Conservation (phyloP, 2,329 filamentous ascomycete species). For the Didymella exigua region DNA sequence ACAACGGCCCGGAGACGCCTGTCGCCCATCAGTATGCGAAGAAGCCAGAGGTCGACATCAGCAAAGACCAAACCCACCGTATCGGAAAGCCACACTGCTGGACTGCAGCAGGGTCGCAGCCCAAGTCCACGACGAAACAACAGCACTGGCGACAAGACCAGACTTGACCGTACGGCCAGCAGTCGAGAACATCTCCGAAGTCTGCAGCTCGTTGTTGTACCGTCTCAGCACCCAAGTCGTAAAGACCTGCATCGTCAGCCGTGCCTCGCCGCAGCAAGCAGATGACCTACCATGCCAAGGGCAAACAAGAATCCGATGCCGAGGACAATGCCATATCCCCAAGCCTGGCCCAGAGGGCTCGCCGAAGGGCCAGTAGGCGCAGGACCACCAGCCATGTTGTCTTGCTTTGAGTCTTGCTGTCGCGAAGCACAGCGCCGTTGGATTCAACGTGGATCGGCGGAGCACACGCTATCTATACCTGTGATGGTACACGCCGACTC, state of each 20-base stretch:
- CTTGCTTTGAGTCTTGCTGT: no score
- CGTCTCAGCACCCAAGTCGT: constrained; percentile 39
- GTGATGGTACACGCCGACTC: constrained; percentile 7
- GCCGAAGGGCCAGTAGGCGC: constrained; percentile 33
- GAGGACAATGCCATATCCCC: constrained; percentile 45
- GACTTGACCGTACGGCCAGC: constrained; percentile 42
- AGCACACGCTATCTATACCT: constrained; percentile 28
- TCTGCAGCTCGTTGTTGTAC: constrained; percentile 41
- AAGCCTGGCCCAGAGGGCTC: constrained; percentile 34
- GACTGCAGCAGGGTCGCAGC: constrained; percentile 39
- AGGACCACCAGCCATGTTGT: constrained; percentile 32
- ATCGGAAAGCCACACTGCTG: constrained; percentile 42
- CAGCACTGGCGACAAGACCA: constrained; percentile 39
- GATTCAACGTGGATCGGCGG: constrained; percentile 10
- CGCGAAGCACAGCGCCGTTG: constrained; percentile 6
- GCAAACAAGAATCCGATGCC: constrained; percentile 41
- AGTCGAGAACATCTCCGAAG: constrained; percentile 41
- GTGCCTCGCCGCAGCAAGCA: not conserved
- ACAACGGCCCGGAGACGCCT: constrained; percentile 42
- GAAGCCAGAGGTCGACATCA: fast-evolving
- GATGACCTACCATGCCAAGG: constrained; percentile 32
- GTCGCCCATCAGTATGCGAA: not conserved
- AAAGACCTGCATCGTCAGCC: constrained; percentile 24
- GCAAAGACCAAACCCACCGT: constrained; percentile 28
- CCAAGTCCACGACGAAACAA: constrained; percentile 41